phyloP scores from a whole-genome alignment of 805 yeast genomes.

The Zygosaccharomyces gambellarensis region DNA sequence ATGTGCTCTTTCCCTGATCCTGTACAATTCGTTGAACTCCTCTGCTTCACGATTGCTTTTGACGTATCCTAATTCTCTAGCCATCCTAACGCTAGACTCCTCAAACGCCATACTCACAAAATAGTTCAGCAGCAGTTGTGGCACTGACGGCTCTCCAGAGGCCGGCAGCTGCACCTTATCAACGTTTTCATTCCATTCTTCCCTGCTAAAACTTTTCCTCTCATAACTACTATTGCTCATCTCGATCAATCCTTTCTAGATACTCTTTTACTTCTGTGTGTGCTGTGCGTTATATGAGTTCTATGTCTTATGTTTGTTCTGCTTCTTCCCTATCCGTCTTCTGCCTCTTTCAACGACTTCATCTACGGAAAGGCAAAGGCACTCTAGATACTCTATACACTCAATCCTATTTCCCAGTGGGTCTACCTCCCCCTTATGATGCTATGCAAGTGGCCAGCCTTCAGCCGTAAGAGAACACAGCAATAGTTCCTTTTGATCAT shows the following conservation, averaged over 20 bases:
- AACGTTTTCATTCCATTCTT: constrained; percentile 30
- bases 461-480: neutral
- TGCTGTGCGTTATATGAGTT: too few relatives aligned
- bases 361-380: too few relatives aligned
- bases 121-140: constrained; percentile 58
- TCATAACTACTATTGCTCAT: constrained; percentile 12
- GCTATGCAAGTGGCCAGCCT: neutral
- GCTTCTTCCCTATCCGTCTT: too few relatives aligned
- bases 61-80: constrained; percentile 46
- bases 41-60: constrained; percentile 24
- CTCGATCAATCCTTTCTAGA: constrained; percentile 1
- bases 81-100: constrained; percentile 57
- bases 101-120: constrained; percentile 75
- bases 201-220: constrained; percentile 22
- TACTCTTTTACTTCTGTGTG: neutral
- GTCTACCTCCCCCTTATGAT: neutral
- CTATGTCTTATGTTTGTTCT: too few relatives aligned
- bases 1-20: constrained; percentile 24
- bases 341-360: too few relatives aligned
- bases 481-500: constrained; percentile 1
- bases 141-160: constrained; percentile 33
- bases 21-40: constrained; percentile 31
- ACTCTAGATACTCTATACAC: neutral
- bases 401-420: neutral
- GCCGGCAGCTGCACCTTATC: constrained; percentile 16